Conservation (phyloP, 2,329 filamentous ascomycete species). For the Bipolaris bicolor region DNA sequence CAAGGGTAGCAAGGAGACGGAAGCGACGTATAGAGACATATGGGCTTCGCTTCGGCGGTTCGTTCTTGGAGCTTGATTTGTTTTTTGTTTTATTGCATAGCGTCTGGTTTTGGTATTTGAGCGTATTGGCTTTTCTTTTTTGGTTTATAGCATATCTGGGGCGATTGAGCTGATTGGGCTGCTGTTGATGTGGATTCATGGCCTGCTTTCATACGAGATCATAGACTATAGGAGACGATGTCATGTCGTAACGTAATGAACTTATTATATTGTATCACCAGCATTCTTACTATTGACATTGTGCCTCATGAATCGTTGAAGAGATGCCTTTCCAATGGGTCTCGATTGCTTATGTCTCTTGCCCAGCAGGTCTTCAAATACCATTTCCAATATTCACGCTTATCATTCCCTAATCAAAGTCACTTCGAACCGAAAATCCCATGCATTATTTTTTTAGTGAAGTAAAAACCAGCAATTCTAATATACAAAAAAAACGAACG, state of each 20-base stretch:
- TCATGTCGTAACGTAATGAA: slow-evolving; percentile 9
- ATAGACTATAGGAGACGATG: slow-evolving; percentile 10
- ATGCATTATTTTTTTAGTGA: too few species aligned
- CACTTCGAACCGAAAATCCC: too few species aligned
- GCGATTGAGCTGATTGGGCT: not conserved
- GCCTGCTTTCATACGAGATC: not conserved
- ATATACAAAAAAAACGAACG: too few species aligned
- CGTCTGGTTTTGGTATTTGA: slow-evolving; percentile 3
- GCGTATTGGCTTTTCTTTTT: not conserved
- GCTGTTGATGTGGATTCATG: not conserved
- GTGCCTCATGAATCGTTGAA: not conserved
- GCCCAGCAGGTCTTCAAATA: too few species aligned
- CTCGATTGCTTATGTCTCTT: too few species aligned
- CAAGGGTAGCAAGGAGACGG: slow-evolving; percentile 4
- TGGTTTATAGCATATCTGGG: not conserved
- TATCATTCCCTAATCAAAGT: too few species aligned
- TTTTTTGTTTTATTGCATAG: slow-evolving; percentile 13
- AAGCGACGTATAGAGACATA: not conserved
- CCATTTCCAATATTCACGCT: too few species aligned
- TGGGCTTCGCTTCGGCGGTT: not conserved
- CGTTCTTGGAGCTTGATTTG: slow-evolving; percentile 1
- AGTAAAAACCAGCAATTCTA: too few species aligned
- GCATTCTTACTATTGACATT: not conserved
- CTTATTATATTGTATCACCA: not conserved
- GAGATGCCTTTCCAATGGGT: too few species aligned